Conservation (phyloP, 257 asterid species). For the Lantana camara region DNA sequence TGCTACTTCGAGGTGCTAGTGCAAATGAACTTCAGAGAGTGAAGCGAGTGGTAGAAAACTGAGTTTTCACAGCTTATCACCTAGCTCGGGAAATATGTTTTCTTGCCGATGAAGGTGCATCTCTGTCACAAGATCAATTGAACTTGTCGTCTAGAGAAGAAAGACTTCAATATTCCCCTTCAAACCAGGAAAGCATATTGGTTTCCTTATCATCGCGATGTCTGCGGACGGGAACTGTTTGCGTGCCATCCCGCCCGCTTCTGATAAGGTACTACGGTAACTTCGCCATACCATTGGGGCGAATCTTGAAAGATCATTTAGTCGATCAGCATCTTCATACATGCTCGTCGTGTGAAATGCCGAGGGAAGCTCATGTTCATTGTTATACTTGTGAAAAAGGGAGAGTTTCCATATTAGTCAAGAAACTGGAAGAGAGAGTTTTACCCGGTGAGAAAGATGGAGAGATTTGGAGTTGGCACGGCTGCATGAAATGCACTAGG, state of each 20-base stretch:
- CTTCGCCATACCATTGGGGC: slow-evolving; percentile 96
- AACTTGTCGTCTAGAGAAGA: slow-evolving; percentile 65
- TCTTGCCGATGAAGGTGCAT: slow-evolving; percentile 97
- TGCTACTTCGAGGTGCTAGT: slow-evolving; percentile 84
- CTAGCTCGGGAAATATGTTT: slow-evolving; percentile 83
- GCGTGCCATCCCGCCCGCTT: slow-evolving; percentile 87
- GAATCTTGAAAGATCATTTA: slow-evolving; percentile 80
- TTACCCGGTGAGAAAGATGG: slow-evolving; percentile 87
- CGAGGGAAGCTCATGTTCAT: slow-evolving; percentile 90
- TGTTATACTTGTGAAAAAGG: slow-evolving; percentile 97
- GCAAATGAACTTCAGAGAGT: slow-evolving; percentile 84
- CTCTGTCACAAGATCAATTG: slow-evolving; percentile 72
- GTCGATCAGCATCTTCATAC: slow-evolving; percentile 65
- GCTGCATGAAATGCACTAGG: slow-evolving; percentile 91
- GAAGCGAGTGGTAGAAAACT: slow-evolving; percentile 86
- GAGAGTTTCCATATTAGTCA: slow-evolving; percentile 85
- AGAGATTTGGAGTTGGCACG: slow-evolving; percentile 99
- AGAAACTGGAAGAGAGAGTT: slow-evolving; percentile 70
- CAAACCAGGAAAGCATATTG: slow-evolving; percentile 93
- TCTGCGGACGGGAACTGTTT: slow-evolving; percentile 93
- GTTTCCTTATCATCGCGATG: slow-evolving; percentile 92
- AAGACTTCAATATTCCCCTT: too few relatives aligned
- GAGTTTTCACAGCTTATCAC: slow-evolving; percentile 88
- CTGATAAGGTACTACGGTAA: slow-evolving; percentile 88
- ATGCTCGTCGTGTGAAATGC: slow-evolving; percentile 89